A percentile compares a stretch with the other conserved stretches of the same genome.
Evolutionary conservation across 495 filamentous ascomycete species (phyloP).

Genomic region (Lichenothelia convexa): DNA sequence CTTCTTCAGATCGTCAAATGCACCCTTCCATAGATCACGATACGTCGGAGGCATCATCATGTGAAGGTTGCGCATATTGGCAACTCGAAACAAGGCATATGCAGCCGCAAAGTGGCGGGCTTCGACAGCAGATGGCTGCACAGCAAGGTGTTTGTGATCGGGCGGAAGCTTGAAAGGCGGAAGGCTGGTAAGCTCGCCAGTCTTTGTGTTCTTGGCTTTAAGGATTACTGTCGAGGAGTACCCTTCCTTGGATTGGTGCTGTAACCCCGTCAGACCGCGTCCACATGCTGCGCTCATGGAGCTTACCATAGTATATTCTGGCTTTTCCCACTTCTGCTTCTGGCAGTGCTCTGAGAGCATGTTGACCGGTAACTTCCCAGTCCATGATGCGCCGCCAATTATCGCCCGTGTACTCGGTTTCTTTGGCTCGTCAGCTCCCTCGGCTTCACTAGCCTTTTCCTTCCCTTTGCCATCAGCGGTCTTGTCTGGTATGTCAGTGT

Average conservation of each 20-base stretch:
- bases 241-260: constrained; percentile 33
- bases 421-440: constrained; percentile 39
- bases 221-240: constrained; percentile 66
- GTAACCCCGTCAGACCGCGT: background rate
- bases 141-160: constrained; percentile 45
- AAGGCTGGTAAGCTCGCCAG: constrained; percentile 49
- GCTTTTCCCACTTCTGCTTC: constrained; percentile 86
- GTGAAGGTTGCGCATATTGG: constrained; percentile 84
- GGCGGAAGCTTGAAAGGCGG: constrained; percentile 69
- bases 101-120: constrained; percentile 85
- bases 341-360: constrained; percentile 87
- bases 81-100: constrained; percentile 75
- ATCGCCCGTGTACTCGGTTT: constrained; percentile 69
- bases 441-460: constrained; percentile 23
- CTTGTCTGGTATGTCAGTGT: constrained; percentile 5
- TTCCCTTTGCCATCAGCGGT: constrained; percentile 17
- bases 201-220: constrained; percentile 64
- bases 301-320: constrained; percentile 65
- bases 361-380: constrained; percentile 85
- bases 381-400: constrained; percentile 93
- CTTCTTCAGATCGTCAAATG: constrained; percentile 61
- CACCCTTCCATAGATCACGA: constrained; percentile 67
- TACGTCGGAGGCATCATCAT: constrained; percentile 88
- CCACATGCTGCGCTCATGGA: constrained; percentile 4
- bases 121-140: constrained; percentile 61